Base-by-base conservation (phyloP, 768 basidiomycete species). In the Pleurotus citrinopileatus region DNA sequence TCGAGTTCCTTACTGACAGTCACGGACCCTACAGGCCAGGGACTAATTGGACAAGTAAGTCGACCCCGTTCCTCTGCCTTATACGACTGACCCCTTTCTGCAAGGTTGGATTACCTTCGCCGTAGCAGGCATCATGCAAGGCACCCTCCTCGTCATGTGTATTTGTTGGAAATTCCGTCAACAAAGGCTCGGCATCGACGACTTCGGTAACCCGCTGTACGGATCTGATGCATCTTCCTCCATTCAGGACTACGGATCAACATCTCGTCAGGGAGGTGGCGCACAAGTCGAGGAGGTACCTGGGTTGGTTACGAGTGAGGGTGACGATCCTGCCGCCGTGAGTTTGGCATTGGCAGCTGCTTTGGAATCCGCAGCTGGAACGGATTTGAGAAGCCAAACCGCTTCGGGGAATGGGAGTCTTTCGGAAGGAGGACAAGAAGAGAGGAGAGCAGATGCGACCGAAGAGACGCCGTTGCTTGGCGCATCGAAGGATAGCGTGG, bases 121-220 rank as follows among this genome's bases (percentile, higher is more conserved):
- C 13, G 83, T 90, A 20, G 80, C 95, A 0, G 95, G 91, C 3
- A 65, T 86, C 15, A 88, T 98, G 77, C 97, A 98, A 67, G 85
- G 83, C 1, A 76, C 73, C 29, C 80, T 98, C 6, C 78, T 98
- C 55, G 65, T 78, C 54, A 89, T 98, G 84, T 99, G 97, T 63
- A 65, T 97, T 9, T 60, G 77, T 6, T 98, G 93, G 90, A 93
- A 88, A 68, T 59, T 82, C 28, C 81, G 95, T 12, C 95, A 98
- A 63, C 75, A 69, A 45, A 71, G 74, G 34, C 77, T 91, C 15
- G 81, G 83, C 13, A 80, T 98, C 46, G 92, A 98, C 64, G 95
- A 98, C 69, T 98, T 97, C 62, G 95, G 95, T 1, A 75, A 78
- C 34, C 80, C 84, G 2, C 43, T 59, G 4, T 15, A 25, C 25